phyloP scores from a whole-genome alignment of 202 grass and related monocot species.

The Panicum hallii region DNA sequence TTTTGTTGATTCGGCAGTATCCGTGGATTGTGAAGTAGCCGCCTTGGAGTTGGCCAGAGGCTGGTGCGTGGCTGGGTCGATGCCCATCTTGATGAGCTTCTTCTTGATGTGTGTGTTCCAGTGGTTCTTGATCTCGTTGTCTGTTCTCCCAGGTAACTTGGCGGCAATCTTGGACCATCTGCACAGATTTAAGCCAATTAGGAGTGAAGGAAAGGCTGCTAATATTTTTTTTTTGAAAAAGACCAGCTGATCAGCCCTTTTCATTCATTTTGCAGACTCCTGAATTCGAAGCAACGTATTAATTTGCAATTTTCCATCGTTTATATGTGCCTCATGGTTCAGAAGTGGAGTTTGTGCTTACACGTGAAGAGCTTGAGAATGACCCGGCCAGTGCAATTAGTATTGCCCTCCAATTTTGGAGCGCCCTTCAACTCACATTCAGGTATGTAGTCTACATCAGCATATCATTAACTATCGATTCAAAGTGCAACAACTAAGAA shows the following conservation, averaged over 20 bases:
- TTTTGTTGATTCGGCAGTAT: conserved; percentile 35
- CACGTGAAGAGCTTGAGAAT: conserved; percentile 35
- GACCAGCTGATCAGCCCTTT: background rate
- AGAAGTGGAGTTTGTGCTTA: conserved; percentile 12
- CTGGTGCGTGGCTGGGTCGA: conserved; percentile 73
- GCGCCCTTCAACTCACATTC: conserved; percentile 22
- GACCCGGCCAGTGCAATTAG: background rate
- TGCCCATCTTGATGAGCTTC: conserved; percentile 84
- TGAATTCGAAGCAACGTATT: background rate
- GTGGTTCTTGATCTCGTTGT: conserved; percentile 94
- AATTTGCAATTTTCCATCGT: background rate
- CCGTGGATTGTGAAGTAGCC: conserved; percentile 38
- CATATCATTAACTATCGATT: background rate
- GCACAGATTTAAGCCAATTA: conserved; percentile 6
- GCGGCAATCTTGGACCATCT: conserved; percentile 96
- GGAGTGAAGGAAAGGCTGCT: background rate
- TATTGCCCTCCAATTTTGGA: conserved; percentile 15
- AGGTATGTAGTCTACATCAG: conserved; percentile 25
- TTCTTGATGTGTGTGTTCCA: conserved; percentile 98
- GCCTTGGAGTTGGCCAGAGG: conserved; percentile 38
- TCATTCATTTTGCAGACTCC: conserved; percentile 13
- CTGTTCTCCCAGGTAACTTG: conserved; percentile 76
- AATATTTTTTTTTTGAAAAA: conserved; percentile 1
- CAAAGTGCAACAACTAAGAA: conserved; percentile 16
- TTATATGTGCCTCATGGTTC: conserved; percentile 17